Conservation (phyloP, 345 rosid species). For the Boechera stricta region DNA sequence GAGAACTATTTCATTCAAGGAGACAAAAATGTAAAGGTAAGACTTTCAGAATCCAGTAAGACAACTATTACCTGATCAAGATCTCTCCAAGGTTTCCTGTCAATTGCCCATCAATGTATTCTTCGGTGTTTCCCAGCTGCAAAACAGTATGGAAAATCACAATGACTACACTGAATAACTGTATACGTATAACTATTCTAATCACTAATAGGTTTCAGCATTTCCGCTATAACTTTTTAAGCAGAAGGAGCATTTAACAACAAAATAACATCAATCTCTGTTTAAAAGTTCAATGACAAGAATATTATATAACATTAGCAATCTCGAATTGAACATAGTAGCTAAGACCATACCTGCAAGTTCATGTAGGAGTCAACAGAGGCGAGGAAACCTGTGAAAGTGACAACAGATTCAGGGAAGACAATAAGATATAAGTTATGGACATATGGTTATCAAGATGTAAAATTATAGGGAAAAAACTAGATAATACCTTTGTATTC, state of each 20-base stretch:
- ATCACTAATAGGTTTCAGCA: neutral
- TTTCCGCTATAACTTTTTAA: neutral
- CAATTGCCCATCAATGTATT: constrained; percentile 81
- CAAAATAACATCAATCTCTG: neutral
- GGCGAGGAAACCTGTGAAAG: constrained; percentile 77
- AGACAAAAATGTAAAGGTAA: neutral
- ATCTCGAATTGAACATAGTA: constrained; percentile 8
- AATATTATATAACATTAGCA: neutral
- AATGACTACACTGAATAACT: neutral
- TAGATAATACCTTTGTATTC: constrained; percentile 70
- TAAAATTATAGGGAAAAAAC: too few species aligned
- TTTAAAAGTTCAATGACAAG: neutral
- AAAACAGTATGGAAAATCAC: constrained; percentile 17
- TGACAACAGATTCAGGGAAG: constrained; percentile 4
- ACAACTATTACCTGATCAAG: constrained; percentile 68
- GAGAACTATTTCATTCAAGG: neutral
- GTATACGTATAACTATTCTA: neutral
- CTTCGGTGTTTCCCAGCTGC: constrained; percentile 92
- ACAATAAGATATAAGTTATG: neutral
- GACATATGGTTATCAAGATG: neutral
- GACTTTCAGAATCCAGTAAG: neutral
- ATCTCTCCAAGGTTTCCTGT: constrained; percentile 92
- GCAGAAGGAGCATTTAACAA: neutral
- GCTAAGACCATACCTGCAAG: constrained; percentile 62
- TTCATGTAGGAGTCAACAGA: constrained; percentile 98